Percentiles rank a stretch among this genome's conserved stretches.
phyloP scores from a whole-genome alignment of 2,329 filamentous ascomycete species.

The Zarea fungicola region DNA sequence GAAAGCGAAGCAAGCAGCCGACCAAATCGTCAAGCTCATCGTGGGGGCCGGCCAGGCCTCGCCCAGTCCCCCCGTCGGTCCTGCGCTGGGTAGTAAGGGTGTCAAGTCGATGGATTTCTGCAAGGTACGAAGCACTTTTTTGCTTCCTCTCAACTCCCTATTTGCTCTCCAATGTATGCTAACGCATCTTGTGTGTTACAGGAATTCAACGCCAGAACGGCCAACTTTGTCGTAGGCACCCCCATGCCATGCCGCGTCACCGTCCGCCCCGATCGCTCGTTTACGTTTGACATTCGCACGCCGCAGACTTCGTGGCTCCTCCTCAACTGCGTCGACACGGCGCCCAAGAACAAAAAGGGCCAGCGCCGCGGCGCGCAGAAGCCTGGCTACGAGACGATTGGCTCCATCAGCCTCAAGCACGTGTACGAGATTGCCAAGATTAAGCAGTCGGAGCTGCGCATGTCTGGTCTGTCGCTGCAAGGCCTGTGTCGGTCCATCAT shows the following conservation, averaged over 20 bases:
- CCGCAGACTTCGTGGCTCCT: constrained; percentile 91
- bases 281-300: constrained; percentile 88
- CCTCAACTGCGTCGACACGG: constrained; percentile 68
- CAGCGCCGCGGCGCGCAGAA: constrained; percentile 72
- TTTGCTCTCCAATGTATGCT: not conserved
- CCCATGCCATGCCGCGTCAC: constrained; percentile 88
- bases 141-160: constrained; percentile 3
- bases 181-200: constrained; percentile 33
- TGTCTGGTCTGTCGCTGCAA: constrained; percentile 66
- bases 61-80: constrained; percentile 92
- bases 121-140: constrained; percentile 58
- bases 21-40: constrained; percentile 93
- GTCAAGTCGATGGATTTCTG: constrained; percentile 99
- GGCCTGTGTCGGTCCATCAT: constrained; percentile 71
- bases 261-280: constrained; percentile 87
- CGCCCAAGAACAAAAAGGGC: constrained; percentile 66
- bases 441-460: constrained; percentile 72
- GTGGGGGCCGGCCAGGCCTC: constrained; percentile 93
- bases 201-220: constrained; percentile 96
- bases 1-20: constrained; percentile 40
- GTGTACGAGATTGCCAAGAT: constrained; percentile 97
- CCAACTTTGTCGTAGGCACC: constrained; percentile 74
- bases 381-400: constrained; percentile 72
- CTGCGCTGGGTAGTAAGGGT: constrained; percentile 92
- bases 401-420: constrained; percentile 87